Percentiles rank a stretch among this genome's conserved stretches.
Conservation (phyloP, 2,329 filamentous ascomycete genomes). For the Cytospora chrysosperma region DNA sequence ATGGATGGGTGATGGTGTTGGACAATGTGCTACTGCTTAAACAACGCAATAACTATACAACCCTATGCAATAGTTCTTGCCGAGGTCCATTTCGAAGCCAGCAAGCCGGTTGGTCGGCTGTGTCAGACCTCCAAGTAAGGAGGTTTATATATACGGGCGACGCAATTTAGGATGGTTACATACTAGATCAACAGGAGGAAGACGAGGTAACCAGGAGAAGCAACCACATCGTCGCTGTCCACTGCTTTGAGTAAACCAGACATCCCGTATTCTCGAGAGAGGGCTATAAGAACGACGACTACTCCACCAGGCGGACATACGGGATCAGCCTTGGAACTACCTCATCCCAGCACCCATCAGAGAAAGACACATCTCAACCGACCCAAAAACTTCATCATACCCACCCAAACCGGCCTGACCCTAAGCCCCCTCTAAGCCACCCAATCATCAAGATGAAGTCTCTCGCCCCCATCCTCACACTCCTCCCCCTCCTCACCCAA, state of each 20-base stretch:
- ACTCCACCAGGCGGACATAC: not conserved
- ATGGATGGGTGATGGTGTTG: not conserved
- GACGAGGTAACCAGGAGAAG: not conserved
- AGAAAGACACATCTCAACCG: too few relatives aligned
- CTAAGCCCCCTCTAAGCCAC: too few relatives aligned
- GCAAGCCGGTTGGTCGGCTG: not conserved
- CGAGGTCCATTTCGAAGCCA: not conserved
- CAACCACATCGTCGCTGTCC: not conserved
- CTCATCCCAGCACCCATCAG: too few relatives aligned
- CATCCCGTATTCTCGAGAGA: not conserved
- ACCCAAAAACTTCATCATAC: too few relatives aligned
- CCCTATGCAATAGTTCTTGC: not conserved
- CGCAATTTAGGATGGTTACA: not conserved
- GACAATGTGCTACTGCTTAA: not conserved
- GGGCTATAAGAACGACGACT: not conserved
- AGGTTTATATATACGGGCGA: not conserved
- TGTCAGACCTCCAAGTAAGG: not conserved
- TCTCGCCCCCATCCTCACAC: not conserved
- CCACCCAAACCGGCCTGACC: too few relatives aligned
- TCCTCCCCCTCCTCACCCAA: not conserved
- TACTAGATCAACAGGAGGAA: not conserved
- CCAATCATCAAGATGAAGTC: not conserved
- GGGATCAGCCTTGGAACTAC: not conserved
- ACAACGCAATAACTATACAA: not conserved
- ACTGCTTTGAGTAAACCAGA: not conserved